Conservation (phyloP, 1,139 yeast genomes). For the Taphrina populina region DNA sequence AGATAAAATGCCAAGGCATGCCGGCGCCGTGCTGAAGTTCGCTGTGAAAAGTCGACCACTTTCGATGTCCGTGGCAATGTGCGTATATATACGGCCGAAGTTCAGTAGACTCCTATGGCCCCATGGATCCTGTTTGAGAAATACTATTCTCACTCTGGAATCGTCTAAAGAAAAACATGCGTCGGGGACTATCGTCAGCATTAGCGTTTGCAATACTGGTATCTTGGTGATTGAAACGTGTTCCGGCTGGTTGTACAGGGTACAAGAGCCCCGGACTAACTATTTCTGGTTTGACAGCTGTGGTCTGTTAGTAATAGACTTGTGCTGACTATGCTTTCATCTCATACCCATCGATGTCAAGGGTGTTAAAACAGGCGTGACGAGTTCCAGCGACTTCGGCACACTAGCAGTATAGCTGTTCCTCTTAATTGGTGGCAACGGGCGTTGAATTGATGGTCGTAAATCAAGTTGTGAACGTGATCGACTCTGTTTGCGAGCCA, state of each 20-base stretch:
- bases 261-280: slow-evolving; percentile 11
- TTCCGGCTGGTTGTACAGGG: slow-evolving; percentile 20
- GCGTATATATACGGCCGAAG: no score
- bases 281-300: slow-evolving; percentile 4
- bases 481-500: not conserved
- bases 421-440: slow-evolving; percentile 22
- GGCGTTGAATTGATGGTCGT: slow-evolving; percentile 6
- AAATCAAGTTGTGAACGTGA: slow-evolving; percentile 2
- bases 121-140: no score
- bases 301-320: not conserved
- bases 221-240: slow-evolving; percentile 11
- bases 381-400: slow-evolving; percentile 21
- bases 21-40: no score
- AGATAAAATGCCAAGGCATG: no score
- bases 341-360: slow-evolving; percentile 5
- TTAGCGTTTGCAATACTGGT: not conserved
- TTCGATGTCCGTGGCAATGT: no score
- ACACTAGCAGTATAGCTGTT: slow-evolving; percentile 15
- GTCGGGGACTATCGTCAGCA: not conserved
- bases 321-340: not conserved
- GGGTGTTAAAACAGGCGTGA: slow-evolving; percentile 17
- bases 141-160: slow-evolving; percentile 8
- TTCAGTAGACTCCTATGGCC: no score
- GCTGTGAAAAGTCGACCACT: no score
- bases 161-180: slow-evolving; percentile 23